Evolutionary conservation across 257 asterid genomes (phyloP), one percentile per base, ranked within the genome.

Genomic region (Salvia splendens): DNA sequence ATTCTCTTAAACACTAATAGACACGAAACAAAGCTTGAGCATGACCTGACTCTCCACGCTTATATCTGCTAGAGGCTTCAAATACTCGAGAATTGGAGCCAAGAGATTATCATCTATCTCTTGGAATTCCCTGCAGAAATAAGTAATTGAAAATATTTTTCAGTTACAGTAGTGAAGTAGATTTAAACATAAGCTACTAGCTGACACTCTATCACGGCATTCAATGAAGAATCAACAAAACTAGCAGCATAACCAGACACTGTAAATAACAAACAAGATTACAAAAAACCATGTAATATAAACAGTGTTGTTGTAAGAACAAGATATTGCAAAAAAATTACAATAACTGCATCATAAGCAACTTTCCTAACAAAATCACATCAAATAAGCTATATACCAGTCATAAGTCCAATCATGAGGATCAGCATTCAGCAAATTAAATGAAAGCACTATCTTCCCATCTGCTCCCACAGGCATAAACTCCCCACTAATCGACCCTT

Each of bases 381-480:
- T 51, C 33, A 61, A 10, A 60, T 54, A 49, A 67, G 47, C 30
- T 38, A 48, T 79, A 59, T 80, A 94, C 99, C 99, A 94, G 76
- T 83, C 91, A 84, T 88, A 94, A 32, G 71, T 74, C 96, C 95
- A 86, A 78, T 87, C 87, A 16, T 40, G 80, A 3, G 96, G 97
- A 71, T 91, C 84, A 58, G 96, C 80, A 84, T 94, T 94, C 85
- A 94, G 84, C 87, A 91, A 78, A 80, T 85, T 94, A 87, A 88
- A 94, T 2, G 99, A 94, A 68, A 94, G 90, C 78, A 91, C 99
- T 57, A 90, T 79, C 77, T 67, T 94, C 66, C 97, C 97, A 80
- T 94, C 99, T 4, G 96, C 92, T 63, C 93, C 99, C n/a, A 88
- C 91, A 0, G 97, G 99, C 96, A 93, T 90, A 82, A 93, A 90